These are phyloP conservation scores for Diplodia corticola DNA, from an alignment of 2,329 filamentous ascomycete genomes.

Conservation along the genomic window DNA sequence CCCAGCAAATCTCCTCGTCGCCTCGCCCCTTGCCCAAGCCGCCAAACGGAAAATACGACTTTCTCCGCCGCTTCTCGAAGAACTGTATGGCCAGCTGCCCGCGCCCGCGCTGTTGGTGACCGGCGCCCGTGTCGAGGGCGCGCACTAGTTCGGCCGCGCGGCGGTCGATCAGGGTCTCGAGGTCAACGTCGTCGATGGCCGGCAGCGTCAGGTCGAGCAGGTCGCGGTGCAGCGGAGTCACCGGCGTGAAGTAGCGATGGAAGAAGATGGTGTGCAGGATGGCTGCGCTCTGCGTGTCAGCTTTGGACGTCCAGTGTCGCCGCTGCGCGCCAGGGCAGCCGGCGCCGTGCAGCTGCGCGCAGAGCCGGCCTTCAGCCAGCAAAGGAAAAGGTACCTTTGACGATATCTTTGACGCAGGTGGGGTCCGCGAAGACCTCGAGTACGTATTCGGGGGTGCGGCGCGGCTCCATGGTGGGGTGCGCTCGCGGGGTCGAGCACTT, in stretches of 20 bases:
- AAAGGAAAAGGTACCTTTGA: slow-evolving; percentile 66
- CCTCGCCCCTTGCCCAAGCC: slow-evolving; percentile 49
- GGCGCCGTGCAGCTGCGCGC: neutral
- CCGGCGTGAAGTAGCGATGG: slow-evolving; percentile 91
- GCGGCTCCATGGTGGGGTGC: slow-evolving; percentile 57
- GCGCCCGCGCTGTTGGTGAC: slow-evolving; percentile 58
- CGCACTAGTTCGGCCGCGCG: slow-evolving; percentile 77
- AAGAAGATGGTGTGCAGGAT: slow-evolving; percentile 98
- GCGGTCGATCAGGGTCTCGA: slow-evolving; percentile 91
- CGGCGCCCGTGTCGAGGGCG: slow-evolving; percentile 66
- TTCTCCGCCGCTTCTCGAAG: slow-evolving; percentile 86
- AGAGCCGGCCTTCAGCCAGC: neutral
- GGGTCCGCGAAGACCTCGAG: slow-evolving; percentile 93
- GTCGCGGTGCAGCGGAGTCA: slow-evolving; percentile 80
- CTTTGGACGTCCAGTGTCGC: neutral
- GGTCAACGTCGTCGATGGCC: slow-evolving; percentile 83
- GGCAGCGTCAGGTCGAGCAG: slow-evolving; percentile 89
- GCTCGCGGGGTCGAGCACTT: slow-evolving; percentile 7
- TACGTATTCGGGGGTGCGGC: slow-evolving; percentile 79
- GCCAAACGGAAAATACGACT: slow-evolving; percentile 71
- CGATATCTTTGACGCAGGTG: slow-evolving; percentile 83
- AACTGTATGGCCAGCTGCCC: slow-evolving; percentile 87
- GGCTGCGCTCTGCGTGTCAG: slow-evolving; percentile 52
- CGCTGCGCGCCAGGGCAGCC: slow-evolving; percentile 3
- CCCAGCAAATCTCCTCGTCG: slow-evolving; percentile 96